A percentile compares a stretch with the other conserved stretches of the same genome.
Conservation (phyloP, 1,284 basidiomycete species). For the Stereum hirsutum region DNA sequence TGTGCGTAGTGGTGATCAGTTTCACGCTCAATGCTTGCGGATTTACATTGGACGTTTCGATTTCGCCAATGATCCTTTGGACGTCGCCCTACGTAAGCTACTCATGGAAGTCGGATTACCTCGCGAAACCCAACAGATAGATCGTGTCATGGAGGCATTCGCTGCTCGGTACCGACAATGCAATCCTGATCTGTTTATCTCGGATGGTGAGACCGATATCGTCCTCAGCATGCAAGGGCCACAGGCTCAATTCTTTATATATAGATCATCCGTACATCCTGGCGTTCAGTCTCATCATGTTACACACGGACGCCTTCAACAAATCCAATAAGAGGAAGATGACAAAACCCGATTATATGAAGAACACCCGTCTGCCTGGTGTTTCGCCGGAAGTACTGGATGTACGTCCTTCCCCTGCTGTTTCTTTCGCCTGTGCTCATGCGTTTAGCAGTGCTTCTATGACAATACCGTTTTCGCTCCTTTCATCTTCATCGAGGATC, state of each 20-base stretch:
- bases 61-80: slow-evolving; percentile 78
- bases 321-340: slow-evolving; percentile 97
- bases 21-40: slow-evolving; percentile 66
- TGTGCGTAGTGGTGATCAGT: slow-evolving; percentile 52
- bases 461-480: slow-evolving; percentile 95
- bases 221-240: neutral
- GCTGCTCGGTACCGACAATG: slow-evolving; percentile 78
- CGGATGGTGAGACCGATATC: slow-evolving; percentile 64
- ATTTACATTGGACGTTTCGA: slow-evolving; percentile 75
- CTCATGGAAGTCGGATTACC: slow-evolving; percentile 91
- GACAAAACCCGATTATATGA: slow-evolving; percentile 89
- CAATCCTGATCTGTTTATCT: slow-evolving; percentile 76
- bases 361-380: slow-evolving; percentile 86
- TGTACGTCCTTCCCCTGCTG: slow-evolving; percentile 31
- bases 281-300: slow-evolving; percentile 97
- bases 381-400: slow-evolving; percentile 80
- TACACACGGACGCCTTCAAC: slow-evolving; percentile 98
- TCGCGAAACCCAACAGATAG: slow-evolving; percentile 96
- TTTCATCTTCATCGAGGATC: slow-evolving; percentile 95
- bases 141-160: slow-evolving; percentile 95
- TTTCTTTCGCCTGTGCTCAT: slow-evolving; percentile 4
- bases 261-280: slow-evolving; percentile 95
- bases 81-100: slow-evolving; percentile 86
- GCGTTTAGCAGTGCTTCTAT: slow-evolving; percentile 71
- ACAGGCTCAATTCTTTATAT: slow-evolving; percentile 1